Evolutionary conservation across 495 filamentous ascomycete species (phyloP), one percentile per base, ranked within the genome.

Genomic region (Cercophora scortea): DNA sequence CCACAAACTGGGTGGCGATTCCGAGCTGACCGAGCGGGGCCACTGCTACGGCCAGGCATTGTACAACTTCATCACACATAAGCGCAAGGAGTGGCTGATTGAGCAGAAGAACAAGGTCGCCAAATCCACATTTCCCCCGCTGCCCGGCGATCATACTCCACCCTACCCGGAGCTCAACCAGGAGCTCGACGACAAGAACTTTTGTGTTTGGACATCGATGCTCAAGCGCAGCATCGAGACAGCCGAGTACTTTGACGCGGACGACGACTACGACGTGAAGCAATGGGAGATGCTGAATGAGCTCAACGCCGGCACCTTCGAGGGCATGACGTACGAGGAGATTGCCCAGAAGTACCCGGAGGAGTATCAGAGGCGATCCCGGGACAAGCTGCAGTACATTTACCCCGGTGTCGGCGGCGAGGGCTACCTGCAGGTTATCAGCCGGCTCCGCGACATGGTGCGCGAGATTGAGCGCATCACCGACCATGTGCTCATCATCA

Each of bases 191-290:
- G 79, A 84, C 19, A 95, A 94, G 71, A 93, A 91, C 61, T 96
- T 95, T 65, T 98, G 93, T 67, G 88, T 98, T 19, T 98, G 93
- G 93, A 95, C 92, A 10, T 93, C 88, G 10, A 97, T 96, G 92
- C 81, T 98, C 58, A 84, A 87, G 59, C 84, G 93, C 44, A 87
- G 86, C 47, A 79, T 92, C 45, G 79, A 94, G 59, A 91, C 90
- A 1, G 89, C 87, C 0, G 79, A 90, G 49, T 82, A 84, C 62
- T 98, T 97, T 67, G 73, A 79, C 33, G 86, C 89, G 50, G 93
- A 97, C 55, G 93, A 98, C n/a, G 89, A 96, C 19, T 98, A 89
- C 62, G 93, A 97, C 56, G 82, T 92, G 61, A 98, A 98, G 73
- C 83, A 94, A 59, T 96, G 95, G 89, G 88, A 88, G 59, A 96